phyloP scores from a whole-genome alignment of 2,329 filamentous ascomycete species.

The Neoascochyta sp. region DNA sequence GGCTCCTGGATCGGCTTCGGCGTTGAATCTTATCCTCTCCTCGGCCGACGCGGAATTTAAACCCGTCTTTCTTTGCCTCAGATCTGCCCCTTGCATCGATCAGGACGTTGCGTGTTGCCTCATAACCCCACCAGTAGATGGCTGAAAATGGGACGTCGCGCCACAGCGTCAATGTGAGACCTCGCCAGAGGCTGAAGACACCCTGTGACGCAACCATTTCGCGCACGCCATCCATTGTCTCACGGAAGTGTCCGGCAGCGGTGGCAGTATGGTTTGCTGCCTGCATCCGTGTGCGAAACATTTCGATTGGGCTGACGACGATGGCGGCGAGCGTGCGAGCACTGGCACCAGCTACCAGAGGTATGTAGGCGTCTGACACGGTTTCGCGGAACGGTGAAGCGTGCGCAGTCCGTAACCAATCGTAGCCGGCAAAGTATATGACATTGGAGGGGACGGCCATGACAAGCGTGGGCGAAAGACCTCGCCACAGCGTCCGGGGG shows the following conservation, averaged over 20 bases:
- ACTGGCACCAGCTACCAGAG: slow-evolving; percentile 72
- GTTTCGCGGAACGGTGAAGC: slow-evolving; percentile 65
- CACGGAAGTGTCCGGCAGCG: slow-evolving; percentile 65
- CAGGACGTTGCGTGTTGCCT: slow-evolving; percentile 69
- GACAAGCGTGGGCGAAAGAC: slow-evolving; percentile 84
- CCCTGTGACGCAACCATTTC: slow-evolving; percentile 77
- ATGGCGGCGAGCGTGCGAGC: slow-evolving; percentile 79
- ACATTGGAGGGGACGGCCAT: slow-evolving; percentile 96
- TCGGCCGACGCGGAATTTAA: slow-evolving; percentile 33
- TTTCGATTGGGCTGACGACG: slow-evolving; percentile 84
- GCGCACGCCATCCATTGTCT: slow-evolving; percentile 71
- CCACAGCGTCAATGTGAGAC: slow-evolving; percentile 88
- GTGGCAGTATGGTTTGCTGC: slow-evolving; percentile 54
- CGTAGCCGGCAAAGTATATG: slow-evolving; percentile 98
- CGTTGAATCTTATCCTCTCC: slow-evolving; percentile 29
- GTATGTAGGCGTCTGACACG: slow-evolving; percentile 63
- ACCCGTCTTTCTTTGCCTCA: slow-evolving; percentile 29
- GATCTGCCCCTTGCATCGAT: slow-evolving; percentile 62
- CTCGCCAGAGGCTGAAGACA: slow-evolving; percentile 82
- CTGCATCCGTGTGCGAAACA: slow-evolving; percentile 90
- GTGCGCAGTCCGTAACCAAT: slow-evolving; percentile 77
- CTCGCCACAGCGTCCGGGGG: slow-evolving; percentile 80
- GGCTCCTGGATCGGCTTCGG: slow-evolving; percentile 54
- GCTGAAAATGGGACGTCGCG: slow-evolving; percentile 95
- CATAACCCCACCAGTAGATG: slow-evolving; percentile 98